Evolutionary conservation across 202 grass and related monocot genomes (phyloP), one percentile per base, ranked within the genome.

Genomic region (Cymbopogon flexuosus): DNA sequence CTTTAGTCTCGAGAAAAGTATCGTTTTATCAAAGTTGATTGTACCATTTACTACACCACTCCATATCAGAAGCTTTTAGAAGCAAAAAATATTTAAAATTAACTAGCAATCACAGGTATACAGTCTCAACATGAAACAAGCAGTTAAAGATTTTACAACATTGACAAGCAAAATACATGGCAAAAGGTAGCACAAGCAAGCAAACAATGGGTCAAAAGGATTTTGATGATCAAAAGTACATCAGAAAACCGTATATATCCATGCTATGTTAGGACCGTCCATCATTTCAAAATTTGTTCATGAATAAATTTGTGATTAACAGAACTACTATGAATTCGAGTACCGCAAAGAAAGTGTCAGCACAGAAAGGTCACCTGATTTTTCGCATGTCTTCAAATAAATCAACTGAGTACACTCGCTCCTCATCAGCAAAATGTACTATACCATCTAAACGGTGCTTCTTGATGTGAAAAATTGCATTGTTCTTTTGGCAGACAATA

Each of bases 341-440:
- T 76, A 19, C 39, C 45, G 14, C 10, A 73, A 68, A 82, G 35
- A n/a, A 78, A 69, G 43, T 62, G 14, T 52, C 43, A 59, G 63
- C 56, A 81, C 40, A 81, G 62, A 82, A 62, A 19, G 69, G 10
- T 87, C 79, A 94, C 95, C 92, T 98, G 82, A 98, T 95, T 84
- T 89, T 94, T 19, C 90, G 69, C 92, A 98, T 93, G 81, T 98
- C 88, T 77, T 95, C 92, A 84, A 98, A 98, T 61, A 98, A 89
- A 66, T 89, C 82, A 56, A 86, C 72, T 46, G 92, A 95, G 84
- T 93, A 94, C 8, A 87, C 71, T 72, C 87, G 67, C 88, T 93
- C 92, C 60, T 95, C 95, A 86, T 98, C 88, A 62, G 90, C 90
- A 65, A 98, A 98, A 84, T 98, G 89, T 19, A 95, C 88, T 74